A percentile compares a stretch with the other conserved stretches of the same genome.
Conservation (phyloP, 2,329 filamentous ascomycete genomes). For the Lizonia empirigonia region DNA sequence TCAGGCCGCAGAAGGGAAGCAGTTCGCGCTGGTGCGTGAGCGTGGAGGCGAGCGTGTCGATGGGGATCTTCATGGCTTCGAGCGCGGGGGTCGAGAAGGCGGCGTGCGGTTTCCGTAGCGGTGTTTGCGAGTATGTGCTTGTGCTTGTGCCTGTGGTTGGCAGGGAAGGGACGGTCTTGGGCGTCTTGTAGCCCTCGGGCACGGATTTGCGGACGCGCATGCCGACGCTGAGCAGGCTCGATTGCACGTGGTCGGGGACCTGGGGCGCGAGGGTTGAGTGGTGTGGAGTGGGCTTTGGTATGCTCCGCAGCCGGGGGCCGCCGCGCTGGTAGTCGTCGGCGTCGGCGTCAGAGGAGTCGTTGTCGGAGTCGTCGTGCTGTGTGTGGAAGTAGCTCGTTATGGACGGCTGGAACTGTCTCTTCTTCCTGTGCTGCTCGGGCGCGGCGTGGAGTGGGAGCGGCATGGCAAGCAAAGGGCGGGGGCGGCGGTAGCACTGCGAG, state of each 20-base stretch:
- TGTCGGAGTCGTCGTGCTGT: constrained; percentile 9
- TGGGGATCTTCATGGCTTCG: constrained; percentile 13
- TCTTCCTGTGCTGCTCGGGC: constrained; percentile 42
- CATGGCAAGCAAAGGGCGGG: constrained; percentile 26
- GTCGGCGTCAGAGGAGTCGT: constrained; percentile 18
- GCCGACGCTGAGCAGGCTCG: constrained; percentile 86
- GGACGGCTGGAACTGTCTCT: constrained; percentile 53
- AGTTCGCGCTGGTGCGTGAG: constrained; percentile 62
- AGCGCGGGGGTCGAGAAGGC: constrained; percentile 17
- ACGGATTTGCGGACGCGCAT: constrained; percentile 95
- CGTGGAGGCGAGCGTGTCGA: constrained; percentile 13
- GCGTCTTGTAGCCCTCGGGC: constrained; percentile 91
- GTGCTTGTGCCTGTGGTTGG: constrained; percentile 24
- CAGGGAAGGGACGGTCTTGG: constrained; percentile 46
- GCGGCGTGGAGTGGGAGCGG: constrained; percentile 18
- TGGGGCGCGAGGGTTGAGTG: constrained; percentile 48
- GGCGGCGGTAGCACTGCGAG: neutral
- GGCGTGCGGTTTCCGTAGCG: constrained; percentile 4
- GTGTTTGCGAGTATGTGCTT: neutral
- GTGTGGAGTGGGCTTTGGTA: constrained; percentile 22
- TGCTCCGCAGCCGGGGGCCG: constrained; percentile 16
- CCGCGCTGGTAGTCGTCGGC: constrained; percentile 34
- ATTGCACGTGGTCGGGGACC: constrained; percentile 71
- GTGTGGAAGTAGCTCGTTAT: constrained; percentile 53
- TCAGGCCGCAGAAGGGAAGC: constrained; percentile 78